Base-by-base conservation (phyloP, 192 early-diverging fungal genomes). In the Rhizoclosmatium sp. region DNA sequence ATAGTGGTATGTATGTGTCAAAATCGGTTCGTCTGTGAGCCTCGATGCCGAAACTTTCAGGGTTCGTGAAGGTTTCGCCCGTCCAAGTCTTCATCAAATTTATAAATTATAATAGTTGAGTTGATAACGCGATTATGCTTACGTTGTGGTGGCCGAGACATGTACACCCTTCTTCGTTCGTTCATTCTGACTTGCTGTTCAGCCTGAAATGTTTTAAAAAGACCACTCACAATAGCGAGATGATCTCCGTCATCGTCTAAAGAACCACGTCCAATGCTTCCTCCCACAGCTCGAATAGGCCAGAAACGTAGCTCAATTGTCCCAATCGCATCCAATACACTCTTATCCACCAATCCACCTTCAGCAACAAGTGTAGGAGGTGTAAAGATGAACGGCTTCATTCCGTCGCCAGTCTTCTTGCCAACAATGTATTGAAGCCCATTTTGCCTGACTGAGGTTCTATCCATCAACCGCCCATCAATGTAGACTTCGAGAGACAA, bases 141-240 rank as follows among this genome's bases (percentile, higher is more conserved):
- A 56, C 67, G 12, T 69, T 16, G 67, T 69, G 10, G 67, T 47
- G 19, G 67, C 46, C 67, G 67, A 69, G 23, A 69, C 67, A 47
- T 46, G 47, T 9, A 46, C 67, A 46, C 67, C 67, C 41, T 69
- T 69, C 46, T 69, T 69, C 47, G 67, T 45, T 45, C 45, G 31
- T 69, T 69, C 67, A 41, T 69, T 69, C 67, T 69, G 45, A 12
- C 10, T 14, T 14, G 54, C 10, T 9, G 1, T 14, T 56, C 19
- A 56, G 54, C 19, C 31, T 31, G 31, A 31, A n/a, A n/a, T 56
- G 1, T n/a, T 14, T 56, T 56, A 56, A n/a, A 9, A 56, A 1
- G 0, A 56, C 54, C 10, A 56, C 10, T 14, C 9, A 56, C 19
- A n/a, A 56, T n/a, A 56, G 54, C 54, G 54, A 9, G 31, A 31